These are phyloP conservation scores for Cystobasidium ongulense DNA, from an alignment of 768 basidiomycete genomes.

Conservation along the genomic window DNA sequence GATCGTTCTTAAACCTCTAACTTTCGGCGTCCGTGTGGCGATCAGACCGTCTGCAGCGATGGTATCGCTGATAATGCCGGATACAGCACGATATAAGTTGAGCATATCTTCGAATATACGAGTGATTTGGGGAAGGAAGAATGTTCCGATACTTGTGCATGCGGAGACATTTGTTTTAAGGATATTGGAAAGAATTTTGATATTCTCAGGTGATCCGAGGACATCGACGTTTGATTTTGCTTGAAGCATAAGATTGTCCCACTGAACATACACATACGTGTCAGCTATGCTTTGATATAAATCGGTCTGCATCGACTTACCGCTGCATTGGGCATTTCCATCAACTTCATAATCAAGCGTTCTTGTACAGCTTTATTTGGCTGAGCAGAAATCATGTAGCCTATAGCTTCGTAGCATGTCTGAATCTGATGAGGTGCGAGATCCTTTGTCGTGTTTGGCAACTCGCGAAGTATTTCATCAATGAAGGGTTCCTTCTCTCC, in stretches of 20 bases:
- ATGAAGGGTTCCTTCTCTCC: constrained; percentile 96
- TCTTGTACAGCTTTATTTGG: constrained; percentile 97
- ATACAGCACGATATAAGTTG: constrained; percentile 93
- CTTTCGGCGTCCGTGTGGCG: constrained; percentile 93
- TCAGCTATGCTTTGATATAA: neutral
- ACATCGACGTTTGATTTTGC: constrained; percentile 88
- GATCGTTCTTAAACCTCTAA: constrained; percentile 85
- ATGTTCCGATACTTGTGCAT: constrained; percentile 90
- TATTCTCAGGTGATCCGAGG: constrained; percentile 78
- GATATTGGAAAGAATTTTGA: constrained; percentile 92
- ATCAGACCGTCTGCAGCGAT: constrained; percentile 77
- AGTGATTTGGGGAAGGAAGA: constrained; percentile 94
- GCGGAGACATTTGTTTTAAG: constrained; percentile 98
- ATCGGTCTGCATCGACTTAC: constrained; percentile 50
- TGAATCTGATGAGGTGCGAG: constrained; percentile 80
- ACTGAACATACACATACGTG: constrained; percentile 50
- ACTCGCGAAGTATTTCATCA: constrained; percentile 82
- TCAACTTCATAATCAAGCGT: constrained; percentile 82
- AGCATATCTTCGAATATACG: constrained; percentile 97
- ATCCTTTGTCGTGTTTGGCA: constrained; percentile 91
- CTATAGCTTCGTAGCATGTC: constrained; percentile 97
- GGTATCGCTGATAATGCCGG: constrained; percentile 87
- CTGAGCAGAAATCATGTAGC: constrained; percentile 98
- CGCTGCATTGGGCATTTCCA: constrained; percentile 95
- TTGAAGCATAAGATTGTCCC: constrained; percentile 95